A percentile compares a stretch with the other conserved stretches of the same genome.
These are phyloP conservation scores for Citrus trifoliata DNA, from an alignment of 345 rosid species.

Conservation along the genomic window DNA sequence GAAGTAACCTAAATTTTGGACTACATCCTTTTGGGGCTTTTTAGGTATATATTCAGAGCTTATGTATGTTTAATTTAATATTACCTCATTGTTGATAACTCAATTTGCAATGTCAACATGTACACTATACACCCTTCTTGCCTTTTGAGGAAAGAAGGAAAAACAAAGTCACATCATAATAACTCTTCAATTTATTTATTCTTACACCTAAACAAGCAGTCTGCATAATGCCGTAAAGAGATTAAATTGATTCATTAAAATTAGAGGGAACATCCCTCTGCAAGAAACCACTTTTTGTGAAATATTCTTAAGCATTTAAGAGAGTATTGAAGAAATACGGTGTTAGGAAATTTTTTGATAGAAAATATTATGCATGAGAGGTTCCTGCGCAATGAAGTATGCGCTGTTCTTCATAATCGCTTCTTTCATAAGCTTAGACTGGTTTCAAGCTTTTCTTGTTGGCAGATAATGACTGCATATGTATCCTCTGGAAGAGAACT, in stretches of 20 bases:
- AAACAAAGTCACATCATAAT: not conserved
- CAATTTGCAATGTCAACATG: not conserved
- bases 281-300: not conserved
- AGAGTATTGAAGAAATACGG: not conserved
- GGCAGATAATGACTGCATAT: not conserved
- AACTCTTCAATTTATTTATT: not conserved
- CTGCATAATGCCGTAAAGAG: not conserved
- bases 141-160: not conserved
- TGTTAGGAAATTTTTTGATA: not conserved
- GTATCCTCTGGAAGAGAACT: not conserved
- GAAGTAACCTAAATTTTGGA: constrained; percentile 24
- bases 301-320: not conserved
- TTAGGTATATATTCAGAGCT: constrained; percentile 7
- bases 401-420: not conserved
- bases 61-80: constrained; percentile 5
- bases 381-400: too few relatives aligned
- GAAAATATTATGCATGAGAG: too few relatives aligned
- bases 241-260: not conserved
- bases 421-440: not conserved
- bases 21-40: constrained; percentile 4
- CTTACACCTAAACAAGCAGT: not conserved
- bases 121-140: not conserved
- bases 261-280: not conserved
- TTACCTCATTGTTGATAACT: not conserved
- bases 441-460: not conserved